Evolutionary conservation across 2,329 filamentous ascomycete species (phyloP).

Genomic region (Tolypocladium paradoxum): DNA sequence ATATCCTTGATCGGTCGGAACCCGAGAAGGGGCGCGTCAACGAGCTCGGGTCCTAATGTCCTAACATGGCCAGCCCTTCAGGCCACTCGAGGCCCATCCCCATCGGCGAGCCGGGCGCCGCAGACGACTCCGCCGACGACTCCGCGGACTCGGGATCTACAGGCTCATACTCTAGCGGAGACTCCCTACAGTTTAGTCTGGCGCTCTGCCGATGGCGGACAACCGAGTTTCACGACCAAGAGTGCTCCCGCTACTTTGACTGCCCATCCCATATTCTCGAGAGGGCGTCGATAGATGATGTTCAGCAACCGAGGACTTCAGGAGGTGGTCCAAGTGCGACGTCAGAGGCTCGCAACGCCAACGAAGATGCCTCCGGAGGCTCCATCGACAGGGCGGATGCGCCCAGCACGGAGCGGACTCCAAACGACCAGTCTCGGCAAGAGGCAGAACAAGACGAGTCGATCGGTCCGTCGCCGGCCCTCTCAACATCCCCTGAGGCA

Average conservation of each 20-base stretch:
- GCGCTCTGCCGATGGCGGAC: conserved; percentile 28
- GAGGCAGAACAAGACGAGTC: background rate
- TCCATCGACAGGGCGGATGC: background rate
- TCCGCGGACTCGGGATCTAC: conserved; percentile 15
- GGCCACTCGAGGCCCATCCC: conserved; percentile 12
- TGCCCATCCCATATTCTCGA: conserved; percentile 35
- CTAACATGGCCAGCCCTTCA: conserved; percentile 22
- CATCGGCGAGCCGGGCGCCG: conserved; percentile 4
- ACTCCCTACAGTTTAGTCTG: conserved; percentile 1
- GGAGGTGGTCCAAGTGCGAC: conserved; percentile 1
- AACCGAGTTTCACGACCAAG: conserved; percentile 26
- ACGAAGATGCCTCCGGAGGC: background rate
- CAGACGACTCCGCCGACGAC: conserved; percentile 1
- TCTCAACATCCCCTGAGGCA: background rate
- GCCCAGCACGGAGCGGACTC: background rate
- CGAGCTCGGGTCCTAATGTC: conserved; percentile 9
- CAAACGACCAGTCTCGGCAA: background rate
- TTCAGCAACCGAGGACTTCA: conserved; percentile 6
- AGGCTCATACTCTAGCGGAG: conserved; percentile 30
- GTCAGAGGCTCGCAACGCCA: conserved; percentile 1
- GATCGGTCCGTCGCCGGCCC: background rate
- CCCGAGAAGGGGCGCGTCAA: background rate
- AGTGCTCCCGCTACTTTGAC: conserved; percentile 37
- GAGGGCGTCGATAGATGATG: conserved; percentile 19
- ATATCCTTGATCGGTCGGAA: background rate